Evolutionary conservation across 306 rosid genomes (phyloP).

Genomic region (Vachellia pachyceras): DNA sequence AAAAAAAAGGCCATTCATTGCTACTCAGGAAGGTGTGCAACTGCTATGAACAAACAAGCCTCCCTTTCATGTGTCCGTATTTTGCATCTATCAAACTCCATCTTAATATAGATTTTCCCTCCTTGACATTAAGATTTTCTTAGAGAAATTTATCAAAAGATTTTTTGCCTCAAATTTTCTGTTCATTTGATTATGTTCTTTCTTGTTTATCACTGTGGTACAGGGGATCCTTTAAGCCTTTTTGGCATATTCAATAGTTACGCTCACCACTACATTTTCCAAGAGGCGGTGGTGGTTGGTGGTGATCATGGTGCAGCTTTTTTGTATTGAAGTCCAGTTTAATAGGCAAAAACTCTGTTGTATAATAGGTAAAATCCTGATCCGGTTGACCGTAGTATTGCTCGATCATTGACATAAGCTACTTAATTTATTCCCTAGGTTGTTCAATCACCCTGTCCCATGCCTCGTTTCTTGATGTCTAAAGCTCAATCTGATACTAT

Average conservation of each 20-base stretch:
- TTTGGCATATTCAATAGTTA: conserved; percentile 51
- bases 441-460: background rate
- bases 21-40: too few species aligned
- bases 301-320: conserved; percentile 4
- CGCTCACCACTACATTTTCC: background rate
- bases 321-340: conserved; percentile 21
- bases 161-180: background rate
- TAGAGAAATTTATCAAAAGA: too few species aligned
- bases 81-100: too few species aligned
- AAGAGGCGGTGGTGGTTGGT: background rate
- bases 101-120: too few species aligned
- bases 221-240: conserved; percentile 49
- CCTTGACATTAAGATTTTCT: too few species aligned
- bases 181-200: conserved; percentile 50
- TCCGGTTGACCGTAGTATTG: conserved; percentile 33
- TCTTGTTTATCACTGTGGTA: conserved; percentile 38
- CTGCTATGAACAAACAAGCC: too few species aligned
- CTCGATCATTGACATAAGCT: conserved; percentile 18
- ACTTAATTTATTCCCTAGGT: background rate
- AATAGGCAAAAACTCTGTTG: conserved; percentile 58
- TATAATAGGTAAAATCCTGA: conserved; percentile 58
- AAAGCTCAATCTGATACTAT: background rate
- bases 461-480: background rate
- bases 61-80: too few species aligned
- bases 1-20: too few species aligned